phyloP scores from a whole-genome alignment of 345 rosid genomes.

The Euphorbia pulcherrima region DNA sequence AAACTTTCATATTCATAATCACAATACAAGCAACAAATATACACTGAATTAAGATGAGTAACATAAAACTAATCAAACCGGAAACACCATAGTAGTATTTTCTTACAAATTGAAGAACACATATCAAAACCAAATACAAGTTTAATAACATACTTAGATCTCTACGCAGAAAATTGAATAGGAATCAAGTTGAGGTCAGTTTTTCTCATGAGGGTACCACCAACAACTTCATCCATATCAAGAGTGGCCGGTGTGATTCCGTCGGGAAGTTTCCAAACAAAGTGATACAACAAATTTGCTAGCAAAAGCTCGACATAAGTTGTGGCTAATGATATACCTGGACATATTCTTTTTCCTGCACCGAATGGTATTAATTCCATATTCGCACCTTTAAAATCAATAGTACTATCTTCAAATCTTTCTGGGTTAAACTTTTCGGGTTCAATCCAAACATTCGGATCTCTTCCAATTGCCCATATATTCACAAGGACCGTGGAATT shows the following conservation, averaged over 20 bases:
- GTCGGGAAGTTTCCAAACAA: neutral
- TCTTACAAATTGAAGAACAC: too few species aligned
- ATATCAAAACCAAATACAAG: too few species aligned
- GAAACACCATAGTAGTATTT: too few species aligned
- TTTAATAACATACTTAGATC: too few species aligned
- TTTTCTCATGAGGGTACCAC: neutral
- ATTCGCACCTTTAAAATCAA: too few species aligned
- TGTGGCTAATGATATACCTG: too few species aligned
- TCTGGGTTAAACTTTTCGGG: neutral
- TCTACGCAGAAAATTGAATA: neutral
- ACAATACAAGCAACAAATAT: too few species aligned
- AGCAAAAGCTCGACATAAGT: neutral
- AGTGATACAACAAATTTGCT: neutral
- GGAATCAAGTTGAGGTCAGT: neutral
- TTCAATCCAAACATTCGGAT: neutral
- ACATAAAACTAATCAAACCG: too few species aligned
- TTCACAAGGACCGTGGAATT: neutral
- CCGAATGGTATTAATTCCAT: too few species aligned
- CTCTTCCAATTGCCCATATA: conserved; percentile 6
- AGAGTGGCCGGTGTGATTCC: neutral
- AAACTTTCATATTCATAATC: too few species aligned
- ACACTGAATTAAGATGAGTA: too few species aligned
- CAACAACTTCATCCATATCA: conserved; percentile 2
- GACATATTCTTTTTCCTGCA: too few species aligned
- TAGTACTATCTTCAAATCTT: neutral